phyloP scores from a whole-genome alignment of 495 filamentous ascomycete genomes.

The Chaetomium fimeti region DNA sequence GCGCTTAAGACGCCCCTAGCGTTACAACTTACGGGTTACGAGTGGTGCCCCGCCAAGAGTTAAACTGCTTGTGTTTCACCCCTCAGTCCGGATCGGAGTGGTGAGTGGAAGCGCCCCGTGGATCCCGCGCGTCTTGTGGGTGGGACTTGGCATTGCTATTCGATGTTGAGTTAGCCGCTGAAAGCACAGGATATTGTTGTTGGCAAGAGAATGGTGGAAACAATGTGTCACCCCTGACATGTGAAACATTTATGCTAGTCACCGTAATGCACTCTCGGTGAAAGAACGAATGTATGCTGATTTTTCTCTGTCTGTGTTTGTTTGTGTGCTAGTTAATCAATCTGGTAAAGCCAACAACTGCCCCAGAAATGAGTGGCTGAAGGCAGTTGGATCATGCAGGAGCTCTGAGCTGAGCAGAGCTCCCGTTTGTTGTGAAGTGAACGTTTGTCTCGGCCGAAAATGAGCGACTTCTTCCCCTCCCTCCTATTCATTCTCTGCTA shows the following conservation, averaged over 20 bases:
- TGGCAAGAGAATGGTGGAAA: not conserved
- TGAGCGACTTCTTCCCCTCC: conserved; percentile 12
- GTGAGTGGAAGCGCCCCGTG: not conserved
- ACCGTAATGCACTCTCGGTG: no score
- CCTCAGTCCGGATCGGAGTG: not conserved
- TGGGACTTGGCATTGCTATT: not conserved
- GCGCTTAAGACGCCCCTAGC: conserved; percentile 5
- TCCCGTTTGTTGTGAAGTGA: conserved; percentile 16
- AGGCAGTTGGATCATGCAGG: conserved; percentile 3
- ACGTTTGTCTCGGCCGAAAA: conserved; percentile 7
- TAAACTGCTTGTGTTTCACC: not conserved
- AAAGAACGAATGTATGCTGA: conserved; percentile 7
- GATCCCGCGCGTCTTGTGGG: not conserved
- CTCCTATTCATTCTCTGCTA: not conserved
- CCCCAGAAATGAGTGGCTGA: conserved; percentile 25
- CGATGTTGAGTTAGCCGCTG: not conserved
- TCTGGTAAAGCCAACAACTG: conserved; percentile 11
- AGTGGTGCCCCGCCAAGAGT: conserved; percentile 4
- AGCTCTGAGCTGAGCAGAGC: not conserved
- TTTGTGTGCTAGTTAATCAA: conserved; percentile 10
- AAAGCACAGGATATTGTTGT: no score
- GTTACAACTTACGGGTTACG: not conserved
- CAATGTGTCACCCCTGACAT: not conserved
- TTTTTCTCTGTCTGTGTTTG: conserved; percentile 3
- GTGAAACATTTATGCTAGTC: not conserved